phyloP scores from a whole-genome alignment of 2,329 filamentous ascomycete species.

The Blastomyces gilchristii region DNA sequence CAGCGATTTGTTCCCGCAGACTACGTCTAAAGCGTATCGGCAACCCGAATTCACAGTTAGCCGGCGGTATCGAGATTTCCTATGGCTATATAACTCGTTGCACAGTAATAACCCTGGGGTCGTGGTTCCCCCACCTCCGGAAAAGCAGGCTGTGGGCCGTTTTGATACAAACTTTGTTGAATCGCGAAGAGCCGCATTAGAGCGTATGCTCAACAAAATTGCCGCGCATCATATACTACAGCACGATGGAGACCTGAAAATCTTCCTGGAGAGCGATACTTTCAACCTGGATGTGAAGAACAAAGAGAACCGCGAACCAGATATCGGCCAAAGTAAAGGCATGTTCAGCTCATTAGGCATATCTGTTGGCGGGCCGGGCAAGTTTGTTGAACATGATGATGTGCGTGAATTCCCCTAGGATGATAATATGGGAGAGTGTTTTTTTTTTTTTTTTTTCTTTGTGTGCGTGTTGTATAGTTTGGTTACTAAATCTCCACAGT shows the following conservation, averaged over 20 bases:
- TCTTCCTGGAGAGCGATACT: slow-evolving; percentile 91
- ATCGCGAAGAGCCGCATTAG: slow-evolving; percentile 75
- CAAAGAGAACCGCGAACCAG: slow-evolving; percentile 82
- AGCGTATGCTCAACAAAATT: slow-evolving; percentile 97
- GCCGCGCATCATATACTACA: slow-evolving; percentile 82
- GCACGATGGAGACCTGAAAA: slow-evolving; percentile 85
- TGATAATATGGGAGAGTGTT: not conserved
- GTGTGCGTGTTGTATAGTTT: not conserved
- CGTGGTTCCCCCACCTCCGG: slow-evolving; percentile 87
- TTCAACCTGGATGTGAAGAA: slow-evolving; percentile 98
- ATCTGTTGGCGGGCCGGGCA: slow-evolving; percentile 62
- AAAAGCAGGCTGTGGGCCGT: slow-evolving; percentile 93
- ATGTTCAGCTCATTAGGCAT: slow-evolving; percentile 79
- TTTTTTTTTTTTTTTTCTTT: not conserved
- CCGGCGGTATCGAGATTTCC: slow-evolving; percentile 86
- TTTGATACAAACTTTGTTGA: slow-evolving; percentile 98
- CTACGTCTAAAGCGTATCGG: slow-evolving; percentile 89
- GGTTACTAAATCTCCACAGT: slow-evolving; percentile 43
- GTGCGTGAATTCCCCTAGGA: slow-evolving; percentile 35
- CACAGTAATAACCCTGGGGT: slow-evolving; percentile 92
- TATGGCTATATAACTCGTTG: slow-evolving; percentile 93
- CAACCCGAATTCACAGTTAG: slow-evolving; percentile 88
- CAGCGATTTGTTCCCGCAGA: slow-evolving; percentile 42
- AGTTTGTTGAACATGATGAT: slow-evolving; percentile 97
- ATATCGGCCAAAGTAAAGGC: slow-evolving; percentile 82